Base-by-base conservation (phyloP, 345 rosid genomes). In the Gossypium ekmanianum region DNA sequence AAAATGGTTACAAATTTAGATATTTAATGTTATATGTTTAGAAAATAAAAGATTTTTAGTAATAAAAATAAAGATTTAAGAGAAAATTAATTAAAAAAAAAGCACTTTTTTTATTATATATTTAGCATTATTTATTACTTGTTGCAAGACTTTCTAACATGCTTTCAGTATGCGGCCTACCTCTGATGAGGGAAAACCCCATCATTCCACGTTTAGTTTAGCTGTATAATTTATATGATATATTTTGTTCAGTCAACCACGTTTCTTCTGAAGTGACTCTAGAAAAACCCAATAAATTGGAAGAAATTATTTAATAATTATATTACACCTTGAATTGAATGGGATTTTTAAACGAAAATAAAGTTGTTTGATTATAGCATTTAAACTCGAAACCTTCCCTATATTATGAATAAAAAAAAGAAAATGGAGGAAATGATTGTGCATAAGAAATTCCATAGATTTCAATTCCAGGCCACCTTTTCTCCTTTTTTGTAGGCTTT, bases 231-330 rank as follows among this genome's bases (percentile, higher is more conserved):
- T 68, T 52, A 26, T 51, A 26, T 50, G 27, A 29, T 61, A 68
- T 68, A 24, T 79, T 80, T 84, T 81, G 84, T 72, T 47, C 63
- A 79, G 87, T 84, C 88, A 84, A 88, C 66, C 89, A 88, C 89
- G 89, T 83, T 84, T 88, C 89, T 77, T 56, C 14, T 3, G 75
- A 80, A 63, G 45, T 63, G 61, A 75, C 68, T 83, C 76, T 39
- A 77, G 75, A 71, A 62, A 59, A 62, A 59, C 59, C 8, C 52
- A 55, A 26, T 68, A 59, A 67, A 54, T 68, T 51, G 76, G 61
- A 67, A 57, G 18, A 18, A 61, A 2, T 14, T 34, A 0, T 4
- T 34, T 34, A 4, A 34, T 20, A 34, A 34, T 34, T 5, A 4
- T 5, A 34, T 34, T 34, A 34, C 0, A 34, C 5, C 1, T 34